Conservation (phyloP, 352 stramenopile genomes). For the Phytopythium kandeliae region DNA sequence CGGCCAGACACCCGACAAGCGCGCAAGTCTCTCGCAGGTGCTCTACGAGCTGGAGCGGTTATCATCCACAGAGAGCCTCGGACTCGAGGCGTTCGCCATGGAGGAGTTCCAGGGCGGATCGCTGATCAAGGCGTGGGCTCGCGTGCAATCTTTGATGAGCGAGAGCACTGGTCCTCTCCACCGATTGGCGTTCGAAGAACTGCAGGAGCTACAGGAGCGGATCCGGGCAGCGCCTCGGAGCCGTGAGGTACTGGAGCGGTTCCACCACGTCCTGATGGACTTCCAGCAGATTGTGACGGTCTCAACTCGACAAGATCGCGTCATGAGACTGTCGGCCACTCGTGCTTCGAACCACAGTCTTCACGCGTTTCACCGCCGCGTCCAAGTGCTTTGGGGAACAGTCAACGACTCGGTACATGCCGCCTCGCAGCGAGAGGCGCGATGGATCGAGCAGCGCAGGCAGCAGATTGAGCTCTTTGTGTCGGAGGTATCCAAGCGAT, state of each 20-base stretch:
- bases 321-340: constrained; percentile 1
- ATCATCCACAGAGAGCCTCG: background rate
- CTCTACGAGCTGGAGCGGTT: background rate
- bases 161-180: background rate
- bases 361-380: background rate
- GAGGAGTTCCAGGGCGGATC: background rate
- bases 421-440: background rate
- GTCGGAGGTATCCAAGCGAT: constrained; percentile 2
- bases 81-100: background rate
- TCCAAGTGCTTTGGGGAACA: background rate
- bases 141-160: background rate
- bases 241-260: background rate
- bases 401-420: background rate
- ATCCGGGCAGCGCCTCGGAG: background rate
- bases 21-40: background rate
- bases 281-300: background rate
- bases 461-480: constrained; percentile 5
- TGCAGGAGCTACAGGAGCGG: background rate
- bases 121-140: background rate
- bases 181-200: background rate
- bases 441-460: constrained; percentile 1
- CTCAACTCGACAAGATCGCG: background rate
- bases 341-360: background rate
- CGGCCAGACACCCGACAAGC: background rate
- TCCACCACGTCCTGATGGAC: background rate